phyloP scores from a whole-genome alignment of 768 basidiomycete species.

The Rickenella mellea region DNA sequence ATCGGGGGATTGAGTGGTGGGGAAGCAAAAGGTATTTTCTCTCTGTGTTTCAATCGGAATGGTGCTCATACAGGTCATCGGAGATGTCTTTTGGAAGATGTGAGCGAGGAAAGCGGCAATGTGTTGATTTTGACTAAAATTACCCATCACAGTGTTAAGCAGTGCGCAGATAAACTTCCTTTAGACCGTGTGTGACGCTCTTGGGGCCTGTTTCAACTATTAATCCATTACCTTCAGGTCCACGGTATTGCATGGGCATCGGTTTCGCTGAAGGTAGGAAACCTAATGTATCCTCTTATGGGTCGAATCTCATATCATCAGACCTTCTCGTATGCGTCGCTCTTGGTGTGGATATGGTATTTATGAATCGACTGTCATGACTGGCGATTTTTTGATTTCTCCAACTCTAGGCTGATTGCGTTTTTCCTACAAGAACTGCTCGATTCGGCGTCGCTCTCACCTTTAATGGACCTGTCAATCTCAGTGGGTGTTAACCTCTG shows the following conservation, averaged over 20 bases:
- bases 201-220: neutral
- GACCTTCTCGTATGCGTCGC: conserved; percentile 88
- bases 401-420: conserved; percentile 68
- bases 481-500: conserved; percentile 38
- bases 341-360: conserved; percentile 86
- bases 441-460: conserved; percentile 88
- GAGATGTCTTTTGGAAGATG: conserved; percentile 83
- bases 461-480: conserved; percentile 70
- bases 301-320: conserved; percentile 15
- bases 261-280: conserved; percentile 79
- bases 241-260: conserved; percentile 88
- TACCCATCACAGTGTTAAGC: conserved; percentile 51
- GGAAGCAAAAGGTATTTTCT: conserved; percentile 70
- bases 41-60: neutral
- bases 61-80: neutral
- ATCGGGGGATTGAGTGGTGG: conserved; percentile 88
- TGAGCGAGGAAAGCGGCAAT: conserved; percentile 23
- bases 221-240: conserved; percentile 38
- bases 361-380: conserved; percentile 4
- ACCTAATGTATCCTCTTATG: neutral
- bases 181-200: conserved; percentile 50
- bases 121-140: conserved; percentile 7
- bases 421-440: conserved; percentile 88
- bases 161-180: conserved; percentile 73
- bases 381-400: neutral